Base-by-base conservation (phyloP, 2,329 filamentous ascomycete species). In the Nemania serpens region DNA sequence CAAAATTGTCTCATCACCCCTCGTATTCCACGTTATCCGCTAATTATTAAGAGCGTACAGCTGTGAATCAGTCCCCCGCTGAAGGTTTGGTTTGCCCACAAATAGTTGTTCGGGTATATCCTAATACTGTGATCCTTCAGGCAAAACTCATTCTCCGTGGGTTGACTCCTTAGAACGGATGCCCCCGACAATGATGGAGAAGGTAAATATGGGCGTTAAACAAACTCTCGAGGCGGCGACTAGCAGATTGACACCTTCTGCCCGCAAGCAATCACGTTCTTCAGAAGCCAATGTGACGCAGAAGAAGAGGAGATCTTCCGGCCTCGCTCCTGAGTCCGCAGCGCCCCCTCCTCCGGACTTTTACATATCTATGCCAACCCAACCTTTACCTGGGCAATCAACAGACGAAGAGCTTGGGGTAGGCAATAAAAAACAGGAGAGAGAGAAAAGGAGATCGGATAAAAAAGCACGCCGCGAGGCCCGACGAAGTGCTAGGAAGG, bases 371-470 rank as follows among this genome's bases (percentile, higher is more conserved):
- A 50, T 20, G 25, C 17, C 41, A 34, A 5, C 37, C n/a, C 37
- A 46, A 37, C 18, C 10, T 43, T 10, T 17, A 20, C 11, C 29
- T 2, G 51, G 37, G 33, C 34, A 25, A 12, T 13, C 43, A 11
- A 45, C 22, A 13, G 39, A 51, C 1, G 12, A 41, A 13, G 51
- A 39, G 0, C n/a, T 12, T 10, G 12, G 15, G 9, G 39, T 1
- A 13, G 2, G 20, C 7, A 59, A 55, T 18, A 55, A 53, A 2
- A 61, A 64, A 22, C 58, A 62, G 20, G 53, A 63, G n/a, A 65
- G 64, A 33, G 65, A 66, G 55, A 55, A 39, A 45, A 65, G 47
- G 47, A 59, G 45, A 13, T 61, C 68, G n/a, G 63, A 61, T 12
- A 64, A 64, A 49, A 66, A 64, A 48, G 63, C 54, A 22, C 49